Evolutionary conservation across 2,329 filamentous ascomycete genomes (phyloP).

Genomic region (Microcyclosporella mali): DNA sequence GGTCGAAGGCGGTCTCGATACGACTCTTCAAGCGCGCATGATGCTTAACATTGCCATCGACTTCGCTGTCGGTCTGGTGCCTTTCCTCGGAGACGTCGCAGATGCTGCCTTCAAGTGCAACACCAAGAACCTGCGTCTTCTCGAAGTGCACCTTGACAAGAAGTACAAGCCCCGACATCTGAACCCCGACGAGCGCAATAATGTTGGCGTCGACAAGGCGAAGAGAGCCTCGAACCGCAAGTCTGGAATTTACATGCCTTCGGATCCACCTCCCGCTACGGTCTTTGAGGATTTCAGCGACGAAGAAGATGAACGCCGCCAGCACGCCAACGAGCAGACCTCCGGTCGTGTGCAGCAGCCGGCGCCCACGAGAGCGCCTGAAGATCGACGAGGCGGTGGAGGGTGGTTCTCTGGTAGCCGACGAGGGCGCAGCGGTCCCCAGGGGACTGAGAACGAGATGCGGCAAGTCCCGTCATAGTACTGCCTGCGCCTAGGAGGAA

Average conservation of each 20-base stretch:
- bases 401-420: constrained; percentile 14
- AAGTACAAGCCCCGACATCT: constrained; percentile 51
- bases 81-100: constrained; percentile 67
- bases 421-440: too few species aligned
- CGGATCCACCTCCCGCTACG: constrained; percentile 39
- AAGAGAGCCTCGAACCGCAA: constrained; percentile 31
- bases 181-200: constrained; percentile 22
- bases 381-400: constrained; percentile 14
- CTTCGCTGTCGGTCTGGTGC: constrained; percentile 66
- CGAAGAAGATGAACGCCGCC: constrained; percentile 23
- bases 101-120: constrained; percentile 71
- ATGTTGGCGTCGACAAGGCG: constrained; percentile 23
- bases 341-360: constrained; percentile 12
- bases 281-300: constrained; percentile 43
- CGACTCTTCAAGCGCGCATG: constrained; percentile 61
- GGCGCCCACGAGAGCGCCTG: constrained; percentile 10
- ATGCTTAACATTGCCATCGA: constrained; percentile 70
- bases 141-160: constrained; percentile 62
- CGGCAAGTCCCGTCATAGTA: too few species aligned
- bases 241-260: constrained; percentile 28
- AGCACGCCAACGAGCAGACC: background rate
- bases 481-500: too few species aligned
- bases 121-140: constrained; percentile 64
- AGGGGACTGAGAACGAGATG: too few species aligned
- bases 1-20: constrained; percentile 69